Evolutionary conservation across 2,329 filamentous ascomycete genomes (phyloP).

Genomic region (Didymella lethalis): DNA sequence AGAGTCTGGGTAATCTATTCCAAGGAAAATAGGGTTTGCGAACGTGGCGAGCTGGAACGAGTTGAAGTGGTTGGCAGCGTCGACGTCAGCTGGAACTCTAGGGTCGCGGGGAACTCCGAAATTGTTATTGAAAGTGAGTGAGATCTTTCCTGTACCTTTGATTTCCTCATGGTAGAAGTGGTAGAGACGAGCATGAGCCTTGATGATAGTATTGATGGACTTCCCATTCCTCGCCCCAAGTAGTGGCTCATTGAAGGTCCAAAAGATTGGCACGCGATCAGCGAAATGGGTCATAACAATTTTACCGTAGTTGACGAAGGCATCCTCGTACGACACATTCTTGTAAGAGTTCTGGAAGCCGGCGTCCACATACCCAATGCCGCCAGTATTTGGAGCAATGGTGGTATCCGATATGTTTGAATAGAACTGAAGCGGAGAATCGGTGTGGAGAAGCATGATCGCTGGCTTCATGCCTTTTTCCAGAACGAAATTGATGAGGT

Average conservation of each 20-base stretch:
- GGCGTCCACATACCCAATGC: conserved; percentile 39
- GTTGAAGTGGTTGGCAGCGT: conserved; percentile 57
- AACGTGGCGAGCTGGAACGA: conserved; percentile 56
- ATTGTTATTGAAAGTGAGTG: conserved; percentile 59
- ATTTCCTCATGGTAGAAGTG: conserved; percentile 65
- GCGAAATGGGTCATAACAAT: conserved; percentile 61
- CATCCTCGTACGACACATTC: conserved; percentile 58
- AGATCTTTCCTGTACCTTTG: conserved; percentile 59
- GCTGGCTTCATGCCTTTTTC: conserved; percentile 60
- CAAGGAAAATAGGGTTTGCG: conserved; percentile 62
- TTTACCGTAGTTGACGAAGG: conserved; percentile 63
- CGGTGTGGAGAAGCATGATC: conserved; percentile 61
- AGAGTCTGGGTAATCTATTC: conserved; percentile 59
- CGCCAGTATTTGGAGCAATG: conserved; percentile 31
- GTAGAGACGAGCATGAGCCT: conserved; percentile 60
- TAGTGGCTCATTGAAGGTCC: conserved; percentile 63
- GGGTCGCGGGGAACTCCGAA: conserved; percentile 49
- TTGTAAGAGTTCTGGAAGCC: conserved; percentile 51
- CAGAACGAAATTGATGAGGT: conserved; percentile 61
- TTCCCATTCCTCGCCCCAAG: conserved; percentile 54
- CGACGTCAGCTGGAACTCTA: conserved; percentile 53
- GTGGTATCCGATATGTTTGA: conserved; percentile 41
- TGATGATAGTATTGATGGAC: conserved; percentile 47
- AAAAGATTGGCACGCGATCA: conserved; percentile 61
- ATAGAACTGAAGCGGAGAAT: conserved; percentile 57